Conservation (phyloP, 352 stramenopile species). For the Thalassiosira allenii region DNA sequence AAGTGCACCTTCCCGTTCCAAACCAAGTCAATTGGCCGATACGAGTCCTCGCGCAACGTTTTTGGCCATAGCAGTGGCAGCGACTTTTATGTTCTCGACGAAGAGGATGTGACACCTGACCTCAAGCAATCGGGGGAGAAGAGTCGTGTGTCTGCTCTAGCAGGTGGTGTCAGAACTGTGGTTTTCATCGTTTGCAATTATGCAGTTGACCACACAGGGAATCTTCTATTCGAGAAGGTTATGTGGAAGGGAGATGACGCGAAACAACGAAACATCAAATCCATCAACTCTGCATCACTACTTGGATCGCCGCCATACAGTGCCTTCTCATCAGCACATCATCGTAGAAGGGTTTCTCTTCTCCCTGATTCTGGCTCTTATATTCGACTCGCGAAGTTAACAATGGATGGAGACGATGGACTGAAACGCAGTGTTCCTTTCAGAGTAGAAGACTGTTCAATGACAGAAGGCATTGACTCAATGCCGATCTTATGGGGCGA, state of each 20-base stretch:
- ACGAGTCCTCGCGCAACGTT: constrained; percentile 41
- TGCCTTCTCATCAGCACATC: constrained; percentile 73
- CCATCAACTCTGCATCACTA: constrained; percentile 31
- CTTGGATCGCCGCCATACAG: constrained; percentile 64
- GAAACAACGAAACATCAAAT: constrained; percentile 27
- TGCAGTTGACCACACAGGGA: constrained; percentile 84
- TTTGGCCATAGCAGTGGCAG: constrained; percentile 37
- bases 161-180: constrained; percentile 50
- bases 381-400: constrained; percentile 79
- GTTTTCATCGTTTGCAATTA: constrained; percentile 82
- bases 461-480: constrained; percentile 80
- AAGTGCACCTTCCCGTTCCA: constrained; percentile 78
- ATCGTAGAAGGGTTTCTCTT: constrained; percentile 73
- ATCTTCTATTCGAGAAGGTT: constrained; percentile 84
- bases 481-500: constrained; percentile 81
- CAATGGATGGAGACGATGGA: constrained; percentile 81
- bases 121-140: constrained; percentile 25
- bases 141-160: not conserved
- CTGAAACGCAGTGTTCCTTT: constrained; percentile 78
- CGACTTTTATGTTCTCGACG: constrained; percentile 78
- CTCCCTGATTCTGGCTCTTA: constrained; percentile 66
- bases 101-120: constrained; percentile 66
- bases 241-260: constrained; percentile 13
- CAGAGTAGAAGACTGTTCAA: constrained; percentile 75
- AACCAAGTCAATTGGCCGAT: constrained; percentile 55